A percentile compares a stretch with the other conserved stretches of the same genome.
Conservation (phyloP, 305 asterid species). For the Euphrasia arctica region DNA sequence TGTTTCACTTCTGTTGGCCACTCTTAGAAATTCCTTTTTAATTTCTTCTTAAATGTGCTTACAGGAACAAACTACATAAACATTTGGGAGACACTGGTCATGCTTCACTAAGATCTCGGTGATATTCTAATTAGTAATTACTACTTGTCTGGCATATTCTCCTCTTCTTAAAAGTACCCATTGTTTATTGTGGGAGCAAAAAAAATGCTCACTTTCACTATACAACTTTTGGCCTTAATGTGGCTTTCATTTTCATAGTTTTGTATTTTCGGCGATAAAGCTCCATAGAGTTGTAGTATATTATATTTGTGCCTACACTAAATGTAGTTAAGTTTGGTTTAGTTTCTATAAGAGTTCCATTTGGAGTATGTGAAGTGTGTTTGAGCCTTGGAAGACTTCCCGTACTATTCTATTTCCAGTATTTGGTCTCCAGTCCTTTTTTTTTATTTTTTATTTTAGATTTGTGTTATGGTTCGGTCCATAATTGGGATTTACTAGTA, state of each 20-base stretch:
- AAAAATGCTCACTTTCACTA: no score
- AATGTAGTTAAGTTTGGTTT: no score
- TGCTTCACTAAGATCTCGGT: conserved; percentile 53
- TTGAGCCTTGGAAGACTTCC: no score
- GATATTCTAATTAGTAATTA: conserved; percentile 27
- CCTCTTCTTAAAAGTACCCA: conserved; percentile 7
- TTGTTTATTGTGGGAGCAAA: neutral
- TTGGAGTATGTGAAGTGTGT: no score
- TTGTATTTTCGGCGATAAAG: conserved; percentile 21
- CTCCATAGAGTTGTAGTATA: neutral
- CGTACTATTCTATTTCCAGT: no score
- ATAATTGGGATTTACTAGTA: no score
- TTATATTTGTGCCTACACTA: no score
- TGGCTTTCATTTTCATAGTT: conserved; percentile 18
- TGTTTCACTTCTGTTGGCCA: conserved; percentile 7
- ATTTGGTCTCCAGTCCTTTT: no score
- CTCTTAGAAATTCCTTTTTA: conserved; percentile 5
- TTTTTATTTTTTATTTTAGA: no score
- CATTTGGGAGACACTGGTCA: conserved; percentile 90
- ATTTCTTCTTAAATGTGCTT: neutral
- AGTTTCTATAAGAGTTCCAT: no score
- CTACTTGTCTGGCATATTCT: neutral
- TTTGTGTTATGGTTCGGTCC: no score
- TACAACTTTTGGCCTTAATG: neutral
- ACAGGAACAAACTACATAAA: conserved; percentile 76